Evolutionary conservation across 2,329 filamentous ascomycete genomes (phyloP), one percentile per base, ranked within the genome.

Genomic region (Xylariales sp.): DNA sequence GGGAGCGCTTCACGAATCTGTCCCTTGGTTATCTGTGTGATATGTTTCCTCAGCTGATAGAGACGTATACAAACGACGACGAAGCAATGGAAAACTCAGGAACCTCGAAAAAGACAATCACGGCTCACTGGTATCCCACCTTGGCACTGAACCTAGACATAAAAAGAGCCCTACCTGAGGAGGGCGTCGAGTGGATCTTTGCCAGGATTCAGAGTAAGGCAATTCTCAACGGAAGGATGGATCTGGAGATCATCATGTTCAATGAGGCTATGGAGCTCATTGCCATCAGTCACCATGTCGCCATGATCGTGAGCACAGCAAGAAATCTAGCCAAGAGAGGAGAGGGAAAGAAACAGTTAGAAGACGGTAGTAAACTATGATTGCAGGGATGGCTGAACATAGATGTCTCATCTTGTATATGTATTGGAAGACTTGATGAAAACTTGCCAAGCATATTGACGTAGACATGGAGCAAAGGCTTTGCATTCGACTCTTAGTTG

Each of bases 111-210:
- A 31, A 18, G 17, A 16, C 30, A 19, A 16, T 38, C 15, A 20
- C 28, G 6, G n/a, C 12, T 17, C 35, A 38, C 21, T 85, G 81
- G 81, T 84, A 81, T 57, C 80, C 81, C 7, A 87, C 83, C 2
- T 55, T 87, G 20, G 57, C 80, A 35, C 55, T 87, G 48, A 86
- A 84, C 57, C 52, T 88, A 28, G 83, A 88, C 49, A 64, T 87
- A 37, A 88, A 87, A 66, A 86, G 85, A 55, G 57, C 68, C n/a
- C 54, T 87, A 35, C 83, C 83, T 1, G 62, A 63, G 21, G 70
- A 75, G 39, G 83, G 83, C 1, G 76, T 78, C 2, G 78, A 83
- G 53, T 87, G 80, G 75, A 54, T 88, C 40, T 83, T 80, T 53
- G 69, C 74, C 25, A 69, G 81, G 18, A 67, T 81, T 13, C 40